Evolutionary conservation across 352 stramenopile species (phyloP), one percentile per base, ranked within the genome.

Genomic region (Globisporangium rhizosaccharum): DNA sequence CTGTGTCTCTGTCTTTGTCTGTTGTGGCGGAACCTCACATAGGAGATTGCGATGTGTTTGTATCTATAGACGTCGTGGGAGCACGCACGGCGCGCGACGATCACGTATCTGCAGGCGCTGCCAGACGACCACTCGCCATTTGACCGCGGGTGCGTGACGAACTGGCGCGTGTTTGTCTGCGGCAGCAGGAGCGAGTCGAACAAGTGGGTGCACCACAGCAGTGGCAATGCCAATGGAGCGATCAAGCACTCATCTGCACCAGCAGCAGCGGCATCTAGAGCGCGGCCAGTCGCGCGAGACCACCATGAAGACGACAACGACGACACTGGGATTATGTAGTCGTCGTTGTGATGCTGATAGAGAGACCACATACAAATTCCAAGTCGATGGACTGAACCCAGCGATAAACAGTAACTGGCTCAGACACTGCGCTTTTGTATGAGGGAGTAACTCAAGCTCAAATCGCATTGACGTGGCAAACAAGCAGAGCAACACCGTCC

Each of bases 51-150:
- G 23, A 23, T 23, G 23, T 8, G 8, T 12, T 9, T 15, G 41
- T n/a, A 46, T 10, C 18, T 9, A 14, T 9, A 63, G 79, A 90
- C 83, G 6, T 90, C 83, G 1, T 92, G 83, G 83, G 83, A 92
- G 48, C 76, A 90, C 53, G 75, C 73, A 30, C 82, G 81, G 10
- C 73, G 75, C n/a, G 65, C 59, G 5, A 71, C 73, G 28, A 92
- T 92, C 73, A 90, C 83, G 39, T 92, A 92, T 53, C 65, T 92
- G 18, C 71, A 80, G 18, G 66, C 79, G 28, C 62, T 90, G 2
- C 79, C 73, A 9, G 70, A 76, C 48, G 82, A 76, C 44, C 60
- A 63, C 1, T 90, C 79, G 15, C 83, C 83, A 18, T 92, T 92
- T 54, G 70, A 87, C 57, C 75, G 68, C 17, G 83, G 83, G 2